Conservation (phyloP, 202 grass and related monocot genomes). For the Panicum virgatum region DNA sequence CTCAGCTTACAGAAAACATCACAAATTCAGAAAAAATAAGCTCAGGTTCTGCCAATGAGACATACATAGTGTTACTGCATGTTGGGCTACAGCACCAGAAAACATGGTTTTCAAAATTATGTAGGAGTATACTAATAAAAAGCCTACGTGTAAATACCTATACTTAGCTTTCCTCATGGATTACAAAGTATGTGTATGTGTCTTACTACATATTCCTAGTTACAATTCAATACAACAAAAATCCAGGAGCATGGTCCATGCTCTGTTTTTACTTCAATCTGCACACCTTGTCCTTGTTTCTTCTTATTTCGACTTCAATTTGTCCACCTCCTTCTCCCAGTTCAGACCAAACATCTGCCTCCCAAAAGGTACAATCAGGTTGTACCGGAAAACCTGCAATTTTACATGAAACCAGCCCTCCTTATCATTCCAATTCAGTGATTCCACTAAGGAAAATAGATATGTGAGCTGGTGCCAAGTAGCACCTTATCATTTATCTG, state of each 20-base stretch:
- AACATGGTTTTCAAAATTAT: neutral
- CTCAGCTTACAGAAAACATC: too few species aligned
- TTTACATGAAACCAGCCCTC: slow-evolving; percentile 15
- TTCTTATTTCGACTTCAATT: slow-evolving; percentile 48
- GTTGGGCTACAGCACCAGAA: neutral
- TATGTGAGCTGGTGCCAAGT: neutral
- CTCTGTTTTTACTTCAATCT: neutral
- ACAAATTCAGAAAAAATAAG: neutral
- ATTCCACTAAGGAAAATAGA: neutral
- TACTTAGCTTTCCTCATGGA: neutral
- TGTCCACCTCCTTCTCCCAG: slow-evolving; percentile 84
- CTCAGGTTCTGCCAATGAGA: neutral
- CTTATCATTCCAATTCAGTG: slow-evolving; percentile 1
- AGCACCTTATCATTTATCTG: slow-evolving; percentile 80
- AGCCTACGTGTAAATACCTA: neutral
- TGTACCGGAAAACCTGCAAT: slow-evolving; percentile 79
- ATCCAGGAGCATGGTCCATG: neutral
- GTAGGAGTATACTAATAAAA: neutral
- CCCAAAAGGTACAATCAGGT: slow-evolving; percentile 80
- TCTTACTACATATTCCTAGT: slow-evolving; percentile 13
- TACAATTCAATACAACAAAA: slow-evolving; percentile 36
- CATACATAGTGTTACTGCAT: neutral
- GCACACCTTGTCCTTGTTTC: neutral
- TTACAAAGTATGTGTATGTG: neutral
- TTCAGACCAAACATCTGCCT: slow-evolving; percentile 86